These are phyloP conservation scores for Cylindrotheca closterium DNA, from an alignment of 108 stramenopile genomes.

Conservation along the genomic window DNA sequence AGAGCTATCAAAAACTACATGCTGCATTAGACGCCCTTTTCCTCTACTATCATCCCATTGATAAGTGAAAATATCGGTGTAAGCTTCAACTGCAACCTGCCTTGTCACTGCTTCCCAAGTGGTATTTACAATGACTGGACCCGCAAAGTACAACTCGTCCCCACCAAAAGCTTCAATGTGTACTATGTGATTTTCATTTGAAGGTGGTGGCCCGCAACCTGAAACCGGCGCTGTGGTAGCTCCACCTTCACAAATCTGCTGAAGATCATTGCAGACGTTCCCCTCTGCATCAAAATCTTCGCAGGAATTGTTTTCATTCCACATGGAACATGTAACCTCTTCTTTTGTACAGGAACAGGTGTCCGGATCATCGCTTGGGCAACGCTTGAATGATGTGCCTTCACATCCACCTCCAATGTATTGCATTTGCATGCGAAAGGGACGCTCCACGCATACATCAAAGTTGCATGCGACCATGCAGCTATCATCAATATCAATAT, in stretches of 20 bases:
- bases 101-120: neutral
- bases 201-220: neutral
- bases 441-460: slow-evolving; percentile 15
- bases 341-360: slow-evolving; percentile 13
- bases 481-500: slow-evolving; percentile 15
- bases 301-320: neutral
- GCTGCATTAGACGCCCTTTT: neutral
- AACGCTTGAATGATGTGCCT: slow-evolving; percentile 5
- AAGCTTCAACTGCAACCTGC: neutral
- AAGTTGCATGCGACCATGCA: slow-evolving; percentile 7
- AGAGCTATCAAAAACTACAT: neutral
- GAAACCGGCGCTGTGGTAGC: neutral
- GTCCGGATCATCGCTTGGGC: slow-evolving; percentile 12
- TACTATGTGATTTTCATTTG: neutral
- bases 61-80: neutral
- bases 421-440: slow-evolving; percentile 12
- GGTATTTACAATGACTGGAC: neutral
- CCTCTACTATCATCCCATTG: neutral
- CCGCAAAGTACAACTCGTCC: neutral
- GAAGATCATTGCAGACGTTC: neutral
- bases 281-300: neutral
- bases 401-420: neutral
- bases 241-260: neutral
- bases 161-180: neutral
- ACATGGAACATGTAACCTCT: neutral